Evolutionary conservation across 2,329 filamentous ascomycete species (phyloP).

Genomic region (Penicillium sp.): DNA sequence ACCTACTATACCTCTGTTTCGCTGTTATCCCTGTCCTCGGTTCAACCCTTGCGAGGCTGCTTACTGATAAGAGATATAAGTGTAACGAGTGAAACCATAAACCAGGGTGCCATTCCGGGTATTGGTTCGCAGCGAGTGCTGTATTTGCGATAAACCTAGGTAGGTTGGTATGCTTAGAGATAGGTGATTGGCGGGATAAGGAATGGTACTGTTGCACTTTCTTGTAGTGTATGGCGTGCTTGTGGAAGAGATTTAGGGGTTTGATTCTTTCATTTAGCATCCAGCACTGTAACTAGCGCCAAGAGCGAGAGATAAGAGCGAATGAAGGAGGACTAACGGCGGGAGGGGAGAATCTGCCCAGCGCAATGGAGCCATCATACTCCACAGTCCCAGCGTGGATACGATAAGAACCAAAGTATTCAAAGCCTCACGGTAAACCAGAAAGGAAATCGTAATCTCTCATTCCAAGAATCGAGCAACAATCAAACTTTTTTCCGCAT

Average conservation of each 20-base stretch:
- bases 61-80: neutral
- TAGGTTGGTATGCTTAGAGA: constrained; percentile 1
- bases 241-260: neutral
- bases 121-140: neutral
- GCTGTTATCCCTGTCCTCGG: too few relatives aligned
- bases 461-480: constrained; percentile 3
- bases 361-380: too few relatives aligned
- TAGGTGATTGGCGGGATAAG: constrained; percentile 11
- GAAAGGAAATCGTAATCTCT: constrained; percentile 11
- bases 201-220: neutral
- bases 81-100: too few relatives aligned
- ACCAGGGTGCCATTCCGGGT: neutral
- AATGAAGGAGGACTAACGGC: too few relatives aligned
- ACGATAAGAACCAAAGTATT: too few relatives aligned
- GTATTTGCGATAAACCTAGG: constrained; percentile 2
- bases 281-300: too few relatives aligned
- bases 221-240: neutral
- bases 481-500: constrained; percentile 23
- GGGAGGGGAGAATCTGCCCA: too few relatives aligned
- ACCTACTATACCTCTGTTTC: too few relatives aligned
- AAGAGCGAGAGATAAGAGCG: too few relatives aligned
- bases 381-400: too few relatives aligned
- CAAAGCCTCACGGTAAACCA: neutral
- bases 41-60: neutral
- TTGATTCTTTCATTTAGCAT: too few relatives aligned